Evolutionary conservation across 2,329 filamentous ascomycete genomes (phyloP).

Genomic region (Colletotrichum sojae): DNA sequence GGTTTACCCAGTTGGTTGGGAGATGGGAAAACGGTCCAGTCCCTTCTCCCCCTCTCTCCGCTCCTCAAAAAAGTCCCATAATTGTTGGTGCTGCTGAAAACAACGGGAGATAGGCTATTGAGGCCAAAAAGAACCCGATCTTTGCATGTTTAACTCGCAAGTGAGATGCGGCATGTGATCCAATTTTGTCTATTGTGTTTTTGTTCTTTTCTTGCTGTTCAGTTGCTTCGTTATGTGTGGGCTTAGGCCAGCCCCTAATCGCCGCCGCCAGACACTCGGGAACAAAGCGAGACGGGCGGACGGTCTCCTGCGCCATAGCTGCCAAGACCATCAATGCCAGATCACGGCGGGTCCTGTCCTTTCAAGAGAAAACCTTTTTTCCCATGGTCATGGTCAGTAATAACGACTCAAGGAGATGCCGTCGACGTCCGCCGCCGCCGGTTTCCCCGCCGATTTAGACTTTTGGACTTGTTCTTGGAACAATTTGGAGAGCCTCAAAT

Average conservation of each 20-base stretch:
- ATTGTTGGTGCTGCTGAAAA: neutral
- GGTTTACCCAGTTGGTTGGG: slow-evolving; percentile 19
- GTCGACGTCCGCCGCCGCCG: neutral
- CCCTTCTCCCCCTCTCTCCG: neutral
- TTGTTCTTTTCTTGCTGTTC: neutral
- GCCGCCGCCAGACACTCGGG: no score
- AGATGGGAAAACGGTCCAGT: slow-evolving; percentile 18
- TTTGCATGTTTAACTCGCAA: neutral
- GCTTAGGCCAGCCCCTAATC: no score
- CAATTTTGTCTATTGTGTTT: neutral
- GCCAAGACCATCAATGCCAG: slow-evolving; percentile 26
- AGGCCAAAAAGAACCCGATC: no score
- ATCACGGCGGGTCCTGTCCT: slow-evolving; percentile 23
- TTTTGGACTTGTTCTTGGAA: slow-evolving; percentile 31
- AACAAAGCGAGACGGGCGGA: neutral
- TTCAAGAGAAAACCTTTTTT: slow-evolving; percentile 16
- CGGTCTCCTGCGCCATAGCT: slow-evolving; percentile 7
- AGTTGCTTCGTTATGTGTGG: neutral
- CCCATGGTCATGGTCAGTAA: slow-evolving; percentile 7
- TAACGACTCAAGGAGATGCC: slow-evolving; percentile 1
- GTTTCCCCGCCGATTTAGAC: slow-evolving; percentile 19
- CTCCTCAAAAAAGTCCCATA: neutral
- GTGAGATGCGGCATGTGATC: neutral
- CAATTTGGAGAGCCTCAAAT: slow-evolving; percentile 13
- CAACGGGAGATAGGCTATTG: slow-evolving; percentile 11